Evolutionary conservation across 495 filamentous ascomycete genomes (phyloP).

Genomic region (Aspergillus asperescens): DNA sequence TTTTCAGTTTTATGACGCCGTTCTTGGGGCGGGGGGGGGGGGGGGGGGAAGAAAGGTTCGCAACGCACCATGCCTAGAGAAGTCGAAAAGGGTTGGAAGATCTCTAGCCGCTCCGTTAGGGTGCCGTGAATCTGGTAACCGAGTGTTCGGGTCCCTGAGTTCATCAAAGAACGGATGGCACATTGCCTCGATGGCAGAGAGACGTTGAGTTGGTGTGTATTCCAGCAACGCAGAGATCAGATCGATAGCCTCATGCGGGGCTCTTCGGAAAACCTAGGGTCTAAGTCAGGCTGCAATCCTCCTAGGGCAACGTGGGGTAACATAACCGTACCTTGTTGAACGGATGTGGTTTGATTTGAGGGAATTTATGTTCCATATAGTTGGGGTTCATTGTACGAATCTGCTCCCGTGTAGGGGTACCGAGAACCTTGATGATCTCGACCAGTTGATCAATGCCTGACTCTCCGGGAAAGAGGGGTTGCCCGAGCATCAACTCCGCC

Average conservation of each 20-base stretch:
- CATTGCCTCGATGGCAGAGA: conserved; percentile 94
- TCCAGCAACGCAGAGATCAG: conserved; percentile 89
- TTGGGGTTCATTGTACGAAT: conserved; percentile 99
- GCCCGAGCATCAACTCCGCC: conserved; percentile 98
- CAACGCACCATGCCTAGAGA: conserved; percentile 81
- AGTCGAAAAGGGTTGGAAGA: conserved; percentile 85
- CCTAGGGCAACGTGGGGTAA: not conserved
- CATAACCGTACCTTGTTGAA: conserved; percentile 76
- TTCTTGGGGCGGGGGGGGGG: too few species aligned
- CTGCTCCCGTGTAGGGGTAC: conserved; percentile 95
- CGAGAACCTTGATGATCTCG: conserved; percentile 98
- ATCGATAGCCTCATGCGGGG: conserved; percentile 86
- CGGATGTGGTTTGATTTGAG: conserved; percentile 98
- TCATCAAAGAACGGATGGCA: conserved; percentile 99
- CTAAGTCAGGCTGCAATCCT: conserved; percentile 18
- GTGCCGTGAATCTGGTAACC: conserved; percentile 90
- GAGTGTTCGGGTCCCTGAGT: conserved; percentile 79
- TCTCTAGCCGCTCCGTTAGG: conserved; percentile 69
- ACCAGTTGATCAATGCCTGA: conserved; percentile 98
- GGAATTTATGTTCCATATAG: conserved; percentile 99
- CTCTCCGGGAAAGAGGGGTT: conserved; percentile 98
- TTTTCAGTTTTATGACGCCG: too few species aligned
- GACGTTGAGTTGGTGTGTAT: conserved; percentile 93
- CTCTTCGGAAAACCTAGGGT: conserved; percentile 84
- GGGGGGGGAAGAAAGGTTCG: too few species aligned